phyloP scores from a whole-genome alignment of 805 yeast genomes.

The Myxozyma kluyveri region DNA sequence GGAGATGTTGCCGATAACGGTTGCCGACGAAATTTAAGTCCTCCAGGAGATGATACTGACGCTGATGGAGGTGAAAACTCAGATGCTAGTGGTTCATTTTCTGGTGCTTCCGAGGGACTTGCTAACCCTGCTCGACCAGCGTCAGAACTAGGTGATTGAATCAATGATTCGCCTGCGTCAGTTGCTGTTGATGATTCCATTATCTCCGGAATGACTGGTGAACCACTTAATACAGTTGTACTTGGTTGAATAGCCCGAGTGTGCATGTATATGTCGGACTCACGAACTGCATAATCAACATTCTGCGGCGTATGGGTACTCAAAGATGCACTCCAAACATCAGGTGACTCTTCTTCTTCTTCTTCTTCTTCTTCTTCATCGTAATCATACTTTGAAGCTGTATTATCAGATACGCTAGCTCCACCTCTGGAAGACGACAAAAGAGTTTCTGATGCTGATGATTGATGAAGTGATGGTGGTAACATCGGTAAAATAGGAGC shows the following conservation, averaged over 20 bases:
- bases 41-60: neutral
- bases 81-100: neutral
- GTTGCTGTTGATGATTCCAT: neutral
- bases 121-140: neutral
- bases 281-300: constrained; percentile 58
- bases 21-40: constrained; percentile 15
- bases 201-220: neutral
- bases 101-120: neutral
- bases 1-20: constrained; percentile 27
- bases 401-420: too few relatives aligned
- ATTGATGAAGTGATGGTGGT: constrained; percentile 1
- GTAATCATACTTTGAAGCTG: too few relatives aligned
- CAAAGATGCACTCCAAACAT: constrained; percentile 9
- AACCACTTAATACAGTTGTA: neutral
- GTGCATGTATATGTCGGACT: constrained; percentile 50
- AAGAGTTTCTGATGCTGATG: constrained; percentile 1
- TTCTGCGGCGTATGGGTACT: neutral
- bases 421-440: constrained; percentile 1
- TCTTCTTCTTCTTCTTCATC: constrained; percentile 6
- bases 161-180: neutral
- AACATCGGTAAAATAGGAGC: neutral
- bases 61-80: neutral
- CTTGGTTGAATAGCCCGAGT: neutral
- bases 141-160: neutral
- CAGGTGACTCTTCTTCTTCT: constrained; percentile 4